Evolutionary conservation across 2,329 filamentous ascomycete species (phyloP).

Genomic region (Xylariaceae sp.): DNA sequence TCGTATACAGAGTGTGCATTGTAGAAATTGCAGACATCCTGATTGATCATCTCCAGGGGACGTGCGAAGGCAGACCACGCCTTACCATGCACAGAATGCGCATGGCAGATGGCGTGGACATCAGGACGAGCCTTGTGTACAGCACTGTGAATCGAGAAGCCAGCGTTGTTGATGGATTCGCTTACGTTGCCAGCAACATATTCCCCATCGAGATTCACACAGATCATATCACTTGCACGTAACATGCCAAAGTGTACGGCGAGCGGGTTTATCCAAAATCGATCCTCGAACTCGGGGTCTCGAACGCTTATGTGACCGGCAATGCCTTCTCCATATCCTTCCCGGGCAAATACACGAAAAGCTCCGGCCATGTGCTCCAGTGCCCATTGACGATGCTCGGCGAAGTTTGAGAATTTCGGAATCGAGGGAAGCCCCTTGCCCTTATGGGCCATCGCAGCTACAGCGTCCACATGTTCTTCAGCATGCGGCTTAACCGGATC

Average conservation of each 20-base stretch:
- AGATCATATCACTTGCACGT: constrained; percentile 56
- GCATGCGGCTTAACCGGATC: no score
- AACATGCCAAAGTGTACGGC: constrained; percentile 56
- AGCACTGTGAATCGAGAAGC: constrained; percentile 58
- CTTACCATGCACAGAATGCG: constrained; percentile 52
- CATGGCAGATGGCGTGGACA: constrained; percentile 56
- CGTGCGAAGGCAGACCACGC: constrained; percentile 55
- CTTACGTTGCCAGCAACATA: constrained; percentile 54
- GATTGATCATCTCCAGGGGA: constrained; percentile 55
- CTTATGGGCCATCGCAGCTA: no score
- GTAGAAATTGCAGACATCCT: constrained; percentile 54
- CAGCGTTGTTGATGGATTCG: constrained; percentile 49
- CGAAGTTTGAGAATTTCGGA: constrained; percentile 4
- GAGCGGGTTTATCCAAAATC: constrained; percentile 28
- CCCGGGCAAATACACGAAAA: constrained; percentile 58
- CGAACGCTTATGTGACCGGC: constrained; percentile 51
- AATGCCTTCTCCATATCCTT: constrained; percentile 60
- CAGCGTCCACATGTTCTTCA: no score
- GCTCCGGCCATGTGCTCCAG: constrained; percentile 52
- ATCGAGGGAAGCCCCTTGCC: no score
- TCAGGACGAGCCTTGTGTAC: constrained; percentile 55
- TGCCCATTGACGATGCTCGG: constrained; percentile 12
- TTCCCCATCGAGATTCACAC: constrained; percentile 52
- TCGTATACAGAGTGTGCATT: constrained; percentile 55
- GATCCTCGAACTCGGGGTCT: constrained; percentile 34